These are phyloP conservation scores for Saccharomyces jurei DNA, from an alignment of 805 yeast species.

Conservation along the genomic window DNA sequence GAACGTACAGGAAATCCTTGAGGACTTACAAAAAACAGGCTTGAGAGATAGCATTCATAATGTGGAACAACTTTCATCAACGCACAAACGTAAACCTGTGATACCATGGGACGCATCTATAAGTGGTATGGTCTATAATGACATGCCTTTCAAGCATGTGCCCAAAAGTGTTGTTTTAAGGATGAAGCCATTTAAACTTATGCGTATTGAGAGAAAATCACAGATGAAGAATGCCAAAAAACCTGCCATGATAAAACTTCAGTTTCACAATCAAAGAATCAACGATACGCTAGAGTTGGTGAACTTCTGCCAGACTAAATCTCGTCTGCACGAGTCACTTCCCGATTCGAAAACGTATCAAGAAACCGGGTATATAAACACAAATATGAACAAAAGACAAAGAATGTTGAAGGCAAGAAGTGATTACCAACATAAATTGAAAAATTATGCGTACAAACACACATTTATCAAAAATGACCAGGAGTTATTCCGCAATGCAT, in stretches of 20 bases:
- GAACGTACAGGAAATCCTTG: conserved; percentile 15
- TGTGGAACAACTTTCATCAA: conserved; percentile 1
- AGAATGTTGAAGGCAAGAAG: conserved; percentile 7
- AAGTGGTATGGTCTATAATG: conserved; percentile 31
- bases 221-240: conserved; percentile 62
- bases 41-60: background rate
- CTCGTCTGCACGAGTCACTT: conserved; percentile 2
- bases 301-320: conserved; percentile 14
- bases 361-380: background rate
- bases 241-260: conserved; percentile 44
- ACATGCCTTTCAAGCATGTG: conserved; percentile 28
- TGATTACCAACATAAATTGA: conserved; percentile 12
- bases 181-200: conserved; percentile 31
- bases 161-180: conserved; percentile 32
- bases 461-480: conserved; percentile 26
- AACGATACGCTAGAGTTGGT: conserved; percentile 26
- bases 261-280: conserved; percentile 27
- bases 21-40: conserved; percentile 12
- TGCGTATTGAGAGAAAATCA: conserved; percentile 68
- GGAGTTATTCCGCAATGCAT: conserved; percentile 13
- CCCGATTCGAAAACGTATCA: conserved; percentile 1
- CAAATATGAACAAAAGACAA: background rate
- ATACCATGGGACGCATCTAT: conserved; percentile 36
- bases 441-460: conserved; percentile 14
- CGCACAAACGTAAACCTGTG: conserved; percentile 17